Evolutionary conservation across 768 basidiomycete species (phyloP).

Genomic region (Mycena galopus): DNA sequence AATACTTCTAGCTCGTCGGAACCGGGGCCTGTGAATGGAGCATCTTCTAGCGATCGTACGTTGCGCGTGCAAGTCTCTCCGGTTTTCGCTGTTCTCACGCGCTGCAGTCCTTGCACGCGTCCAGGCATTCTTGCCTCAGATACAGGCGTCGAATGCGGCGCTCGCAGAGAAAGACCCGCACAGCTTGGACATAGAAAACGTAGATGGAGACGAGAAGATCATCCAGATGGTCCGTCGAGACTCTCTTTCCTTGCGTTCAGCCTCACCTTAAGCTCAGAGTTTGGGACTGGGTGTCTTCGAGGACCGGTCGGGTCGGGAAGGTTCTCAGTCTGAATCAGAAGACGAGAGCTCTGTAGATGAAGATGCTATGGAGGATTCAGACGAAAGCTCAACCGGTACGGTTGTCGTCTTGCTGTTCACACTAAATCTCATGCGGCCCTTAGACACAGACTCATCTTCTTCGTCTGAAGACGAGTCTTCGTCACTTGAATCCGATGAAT

Average conservation of each 20-base stretch:
- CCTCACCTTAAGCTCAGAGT: conserved; percentile 43
- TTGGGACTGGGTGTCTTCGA: conserved; percentile 60
- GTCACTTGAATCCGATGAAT: conserved; percentile 7
- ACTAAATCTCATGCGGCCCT: not conserved
- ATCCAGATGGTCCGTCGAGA: conserved; percentile 57
- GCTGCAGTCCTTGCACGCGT: conserved; percentile 60
- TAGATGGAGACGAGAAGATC: conserved; percentile 51
- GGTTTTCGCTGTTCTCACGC: not conserved
- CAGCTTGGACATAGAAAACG: conserved; percentile 63
- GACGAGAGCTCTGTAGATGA: conserved; percentile 7
- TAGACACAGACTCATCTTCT: not conserved
- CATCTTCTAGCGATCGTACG: conserved; percentile 20
- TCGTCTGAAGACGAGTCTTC: not conserved
- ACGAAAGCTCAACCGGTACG: conserved; percentile 1
- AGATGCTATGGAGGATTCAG: conserved; percentile 7
- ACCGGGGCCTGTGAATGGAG: not conserved
- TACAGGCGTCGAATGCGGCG: conserved; percentile 60
- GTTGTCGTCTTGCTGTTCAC: not conserved
- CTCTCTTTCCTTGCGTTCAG: not conserved
- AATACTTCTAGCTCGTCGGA: not conserved
- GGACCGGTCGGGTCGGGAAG: conserved; percentile 28
- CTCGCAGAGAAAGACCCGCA: conserved; percentile 52
- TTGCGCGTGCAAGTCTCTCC: not conserved
- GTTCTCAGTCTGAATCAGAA: not conserved
- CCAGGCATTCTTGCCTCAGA: conserved; percentile 61